Evolutionary conservation across 208 protist species (phyloP).

Genomic region (Angomonas ambiguus): DNA sequence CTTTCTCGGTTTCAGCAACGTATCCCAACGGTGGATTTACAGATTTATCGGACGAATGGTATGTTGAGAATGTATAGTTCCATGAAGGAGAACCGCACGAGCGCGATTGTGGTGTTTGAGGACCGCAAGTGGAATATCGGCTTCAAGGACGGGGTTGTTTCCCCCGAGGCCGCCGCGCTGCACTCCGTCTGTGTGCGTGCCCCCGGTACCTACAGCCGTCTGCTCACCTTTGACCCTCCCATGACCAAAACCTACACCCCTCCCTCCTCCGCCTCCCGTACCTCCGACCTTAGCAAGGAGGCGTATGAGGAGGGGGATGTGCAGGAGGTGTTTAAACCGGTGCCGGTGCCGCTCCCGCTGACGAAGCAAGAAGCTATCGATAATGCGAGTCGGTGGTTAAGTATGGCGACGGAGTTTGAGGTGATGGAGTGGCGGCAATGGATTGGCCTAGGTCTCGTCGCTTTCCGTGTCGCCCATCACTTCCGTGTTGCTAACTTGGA

Average conservation of each 20-base stretch:
- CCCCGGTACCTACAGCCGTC: conserved; percentile 55
- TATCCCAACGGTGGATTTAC: conserved; percentile 68
- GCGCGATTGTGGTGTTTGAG: conserved; percentile 77
- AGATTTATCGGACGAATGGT: conserved; percentile 80
- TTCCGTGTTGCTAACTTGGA: conserved; percentile 57
- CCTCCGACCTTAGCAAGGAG: conserved; percentile 2
- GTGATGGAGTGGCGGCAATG: conserved; percentile 79
- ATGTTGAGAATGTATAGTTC: conserved; percentile 87
- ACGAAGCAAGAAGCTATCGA: conserved; percentile 69
- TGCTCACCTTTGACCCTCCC: conserved; percentile 60
- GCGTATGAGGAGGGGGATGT: conserved; percentile 2
- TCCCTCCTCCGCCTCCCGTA: not conserved
- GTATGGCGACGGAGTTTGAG: conserved; percentile 55
- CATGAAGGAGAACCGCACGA: conserved; percentile 89
- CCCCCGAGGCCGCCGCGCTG: conserved; percentile 62
- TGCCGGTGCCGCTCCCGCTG: conserved; percentile 51
- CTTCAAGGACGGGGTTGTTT: conserved; percentile 54
- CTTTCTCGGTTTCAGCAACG: conserved; percentile 63
- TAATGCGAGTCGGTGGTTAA: conserved; percentile 64
- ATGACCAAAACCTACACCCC: conserved; percentile 12
- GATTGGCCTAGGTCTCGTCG: conserved; percentile 71
- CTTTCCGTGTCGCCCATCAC: conserved; percentile 71
- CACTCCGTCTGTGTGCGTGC: conserved; percentile 75
- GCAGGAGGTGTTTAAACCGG: not conserved
- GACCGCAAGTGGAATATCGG: conserved; percentile 72